Conservation (phyloP, 2,329 filamentous ascomycete species). For the Septoria petroselini region DNA sequence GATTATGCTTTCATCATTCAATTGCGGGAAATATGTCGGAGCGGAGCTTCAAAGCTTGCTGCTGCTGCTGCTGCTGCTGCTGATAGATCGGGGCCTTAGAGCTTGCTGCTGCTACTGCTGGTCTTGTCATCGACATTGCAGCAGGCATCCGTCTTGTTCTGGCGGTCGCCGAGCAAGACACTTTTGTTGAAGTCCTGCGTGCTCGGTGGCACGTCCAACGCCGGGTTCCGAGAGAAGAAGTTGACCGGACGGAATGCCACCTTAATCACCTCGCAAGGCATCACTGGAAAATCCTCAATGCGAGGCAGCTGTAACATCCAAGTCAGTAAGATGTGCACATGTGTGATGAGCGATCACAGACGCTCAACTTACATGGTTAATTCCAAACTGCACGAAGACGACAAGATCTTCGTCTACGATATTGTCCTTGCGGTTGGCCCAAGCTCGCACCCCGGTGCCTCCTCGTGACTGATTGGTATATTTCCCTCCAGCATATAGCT, state of each 20-base stretch:
- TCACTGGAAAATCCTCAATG: slow-evolving; percentile 58
- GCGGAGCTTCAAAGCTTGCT: no score
- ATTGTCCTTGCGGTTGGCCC: slow-evolving; percentile 54
- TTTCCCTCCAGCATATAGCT: slow-evolving; percentile 58
- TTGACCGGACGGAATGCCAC: slow-evolving; percentile 57
- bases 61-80: no score
- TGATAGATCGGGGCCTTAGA: no score
- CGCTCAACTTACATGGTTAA: slow-evolving; percentile 54
- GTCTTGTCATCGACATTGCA: slow-evolving; percentile 9
- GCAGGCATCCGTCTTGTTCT: slow-evolving; percentile 4
- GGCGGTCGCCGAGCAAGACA: slow-evolving; percentile 36
- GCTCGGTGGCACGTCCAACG: slow-evolving; percentile 54
- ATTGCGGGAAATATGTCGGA: background rate
- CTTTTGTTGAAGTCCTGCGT: slow-evolving; percentile 50
- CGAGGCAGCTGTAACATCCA: slow-evolving; percentile 46
- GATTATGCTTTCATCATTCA: background rate
- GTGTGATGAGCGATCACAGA: slow-evolving; percentile 57
- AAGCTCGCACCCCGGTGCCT: slow-evolving; percentile 48
- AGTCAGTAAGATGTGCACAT: slow-evolving; percentile 46
- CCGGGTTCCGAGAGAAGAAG: slow-evolving; percentile 58
- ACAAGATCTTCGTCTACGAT: slow-evolving; percentile 58
- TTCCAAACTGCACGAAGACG: slow-evolving; percentile 56
- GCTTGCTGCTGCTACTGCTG: slow-evolving; percentile 14
- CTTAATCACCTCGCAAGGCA: slow-evolving; percentile 58
- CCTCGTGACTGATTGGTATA: slow-evolving; percentile 55